Evolutionary conservation across 305 asterid genomes (phyloP), one percentile per base, ranked within the genome.

Genomic region (Euphrasia arctica): DNA sequence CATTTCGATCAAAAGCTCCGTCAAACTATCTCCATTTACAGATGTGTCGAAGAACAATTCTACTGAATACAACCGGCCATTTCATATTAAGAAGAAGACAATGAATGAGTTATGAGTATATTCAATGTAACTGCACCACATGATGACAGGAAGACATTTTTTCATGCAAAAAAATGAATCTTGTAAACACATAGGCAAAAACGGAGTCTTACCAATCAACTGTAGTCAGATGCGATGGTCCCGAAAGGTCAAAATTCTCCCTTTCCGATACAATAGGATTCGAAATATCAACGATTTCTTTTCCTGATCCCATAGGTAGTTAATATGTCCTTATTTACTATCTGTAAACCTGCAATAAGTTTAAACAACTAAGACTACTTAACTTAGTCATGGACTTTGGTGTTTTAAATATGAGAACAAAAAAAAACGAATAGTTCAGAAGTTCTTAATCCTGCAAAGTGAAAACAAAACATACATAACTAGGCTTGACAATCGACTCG

Each of bases 181-280:
- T 47, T 47, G 51, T 47, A 47, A 47, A 47, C 4, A 13, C 22
- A 48, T n/a, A 48, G 4, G 18, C 5, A 2, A 11, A 5, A 12
- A 10, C 10, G 18, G 13, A 47, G 47, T 5, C 76, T 72, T 73
- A 92, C 98, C 98, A 92, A 78, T 92, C 92, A 66, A 83, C 67
- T 65, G 72, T 52, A 42, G 89, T 84, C 57, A 92, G 82, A 70
- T 89, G 85, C 71, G 76, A 58, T 49, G 98, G 98, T 63, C 98
- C 98, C 0, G 88, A 83, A n/a, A 79, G 67, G 41, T 78, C 62
- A 51, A 87, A 92, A 56, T 51, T 61, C 54, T 92, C 97, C 77
- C 95, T 87, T 62, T 87, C 97, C 6, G 89, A 87, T 43, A 76
- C 74, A 60, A 70, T 34, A 18, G 96, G 85, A 11, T 79, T 87